phyloP scores from a whole-genome alignment of 352 stramenopile genomes.

The Pythium angustatum region DNA sequence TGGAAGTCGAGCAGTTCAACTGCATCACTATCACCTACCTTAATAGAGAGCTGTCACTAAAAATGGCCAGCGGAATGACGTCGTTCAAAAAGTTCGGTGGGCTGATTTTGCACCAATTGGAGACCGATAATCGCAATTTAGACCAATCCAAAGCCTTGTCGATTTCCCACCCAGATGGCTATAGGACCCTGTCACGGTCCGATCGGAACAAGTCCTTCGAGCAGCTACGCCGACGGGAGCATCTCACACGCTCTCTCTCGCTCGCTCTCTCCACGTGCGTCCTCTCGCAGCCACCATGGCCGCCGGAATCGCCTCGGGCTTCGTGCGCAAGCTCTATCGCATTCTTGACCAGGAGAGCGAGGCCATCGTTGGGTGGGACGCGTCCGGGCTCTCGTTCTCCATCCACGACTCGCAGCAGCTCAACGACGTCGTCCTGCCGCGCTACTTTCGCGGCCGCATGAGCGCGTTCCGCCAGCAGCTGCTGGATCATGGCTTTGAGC shows the following conservation, averaged over 20 bases:
- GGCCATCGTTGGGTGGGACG: slow-evolving; percentile 63
- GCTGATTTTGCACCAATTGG: slow-evolving; percentile 13
- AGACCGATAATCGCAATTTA: not conserved
- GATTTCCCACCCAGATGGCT: slow-evolving; percentile 12
- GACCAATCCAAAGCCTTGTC: slow-evolving; percentile 4
- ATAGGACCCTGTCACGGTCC: slow-evolving; percentile 6
- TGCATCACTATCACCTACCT: not conserved
- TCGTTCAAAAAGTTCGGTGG: slow-evolving; percentile 7
- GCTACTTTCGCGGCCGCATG: slow-evolving; percentile 70
- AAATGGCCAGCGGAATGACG: too few relatives aligned
- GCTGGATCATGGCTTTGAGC: slow-evolving; percentile 68
- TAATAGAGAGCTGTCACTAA: slow-evolving; percentile 19
- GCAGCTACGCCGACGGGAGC: not conserved
- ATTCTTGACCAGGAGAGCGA: slow-evolving; percentile 75
- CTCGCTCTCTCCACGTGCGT: not conserved
- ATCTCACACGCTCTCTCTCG: not conserved
- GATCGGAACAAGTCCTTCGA: slow-evolving; percentile 9
- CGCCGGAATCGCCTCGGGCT: slow-evolving; percentile 68
- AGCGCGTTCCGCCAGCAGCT: slow-evolving; percentile 78
- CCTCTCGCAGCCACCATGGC: slow-evolving; percentile 22
- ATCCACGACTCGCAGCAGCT: slow-evolving; percentile 63
- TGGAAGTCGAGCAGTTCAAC: slow-evolving; percentile 10
- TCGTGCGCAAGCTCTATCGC: slow-evolving; percentile 82
- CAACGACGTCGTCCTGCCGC: slow-evolving; percentile 57
- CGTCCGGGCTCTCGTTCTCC: slow-evolving; percentile 56